Evolutionary conservation across 2,329 filamentous ascomycete genomes (phyloP).

Genomic region (Chaetomium olivaceum): DNA sequence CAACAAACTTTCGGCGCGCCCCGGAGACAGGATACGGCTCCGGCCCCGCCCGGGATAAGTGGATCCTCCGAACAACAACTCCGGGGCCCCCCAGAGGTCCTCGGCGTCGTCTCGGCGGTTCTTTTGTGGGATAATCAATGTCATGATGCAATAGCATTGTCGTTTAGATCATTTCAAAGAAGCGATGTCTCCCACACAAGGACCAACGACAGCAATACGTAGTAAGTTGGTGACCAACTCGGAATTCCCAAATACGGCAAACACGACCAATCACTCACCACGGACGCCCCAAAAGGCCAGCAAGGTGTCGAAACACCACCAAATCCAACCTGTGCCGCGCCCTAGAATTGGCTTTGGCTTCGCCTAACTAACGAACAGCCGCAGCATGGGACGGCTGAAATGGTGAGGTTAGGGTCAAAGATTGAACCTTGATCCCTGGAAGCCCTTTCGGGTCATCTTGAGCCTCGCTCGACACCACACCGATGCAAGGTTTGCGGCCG

Average conservation of each 20-base stretch:
- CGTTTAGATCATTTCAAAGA: background rate
- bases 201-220: background rate
- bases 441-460: background rate
- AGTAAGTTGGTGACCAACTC: background rate
- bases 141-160: background rate
- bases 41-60: background rate
- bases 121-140: background rate
- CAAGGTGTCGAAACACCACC: background rate
- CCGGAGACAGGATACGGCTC: background rate
- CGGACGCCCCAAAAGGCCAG: background rate
- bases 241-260: conserved; percentile 1
- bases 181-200: background rate
- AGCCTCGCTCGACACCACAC: background rate
- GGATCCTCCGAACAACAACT: background rate
- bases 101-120: background rate
- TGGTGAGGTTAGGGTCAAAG: background rate
- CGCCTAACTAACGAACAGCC: conserved; percentile 1
- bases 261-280: background rate
- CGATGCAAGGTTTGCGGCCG: background rate
- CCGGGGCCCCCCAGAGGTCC: background rate
- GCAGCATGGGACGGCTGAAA: background rate
- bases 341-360: background rate
- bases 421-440: background rate
- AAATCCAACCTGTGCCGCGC: background rate
- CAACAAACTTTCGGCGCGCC: conserved; percentile 9